Percentiles rank a stretch among this genome's conserved stretches.
phyloP scores from a whole-genome alignment of 768 basidiomycete genomes.

The Mycena venus region DNA sequence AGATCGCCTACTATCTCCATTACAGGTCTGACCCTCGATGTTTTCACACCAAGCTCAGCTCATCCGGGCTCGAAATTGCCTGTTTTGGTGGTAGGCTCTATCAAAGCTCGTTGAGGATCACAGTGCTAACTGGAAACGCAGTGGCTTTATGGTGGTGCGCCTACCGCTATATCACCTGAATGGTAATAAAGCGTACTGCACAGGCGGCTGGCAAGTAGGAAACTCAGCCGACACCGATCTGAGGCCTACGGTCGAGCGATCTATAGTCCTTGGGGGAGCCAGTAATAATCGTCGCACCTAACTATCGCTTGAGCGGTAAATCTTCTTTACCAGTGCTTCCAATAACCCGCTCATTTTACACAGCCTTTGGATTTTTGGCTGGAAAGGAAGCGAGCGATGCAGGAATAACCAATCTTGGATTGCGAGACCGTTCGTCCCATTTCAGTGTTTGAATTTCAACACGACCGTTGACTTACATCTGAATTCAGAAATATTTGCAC shows the following conservation, averaged over 20 bases:
- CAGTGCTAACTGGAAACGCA: neutral
- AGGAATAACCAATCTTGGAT: conserved; percentile 12
- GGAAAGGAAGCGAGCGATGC: conserved; percentile 5
- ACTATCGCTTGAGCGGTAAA: neutral
- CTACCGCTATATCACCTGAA: too few species aligned
- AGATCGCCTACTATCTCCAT: neutral
- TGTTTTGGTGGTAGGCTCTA: conserved; percentile 9
- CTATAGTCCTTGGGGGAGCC: neutral
- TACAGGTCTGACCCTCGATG: conserved; percentile 3
- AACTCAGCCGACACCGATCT: neutral
- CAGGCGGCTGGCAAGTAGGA: neutral
- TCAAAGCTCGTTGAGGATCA: neutral
- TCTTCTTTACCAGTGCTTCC: neutral
- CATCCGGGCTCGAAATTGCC: neutral
- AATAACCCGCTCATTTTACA: neutral
- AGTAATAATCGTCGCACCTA: neutral
- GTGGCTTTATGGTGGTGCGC: neutral
- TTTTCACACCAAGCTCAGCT: neutral
- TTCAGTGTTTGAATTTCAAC: neutral
- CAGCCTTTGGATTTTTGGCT: conserved; percentile 10
- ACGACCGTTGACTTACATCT: neutral
- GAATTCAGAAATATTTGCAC: conserved; percentile 19
- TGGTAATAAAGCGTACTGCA: neutral
- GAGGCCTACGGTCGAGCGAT: neutral
- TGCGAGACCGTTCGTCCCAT: conserved; percentile 12